Evolutionary conservation across 257 asterid genomes (phyloP), one percentile per base, ranked within the genome.

Genomic region (Lycium barbarum): DNA sequence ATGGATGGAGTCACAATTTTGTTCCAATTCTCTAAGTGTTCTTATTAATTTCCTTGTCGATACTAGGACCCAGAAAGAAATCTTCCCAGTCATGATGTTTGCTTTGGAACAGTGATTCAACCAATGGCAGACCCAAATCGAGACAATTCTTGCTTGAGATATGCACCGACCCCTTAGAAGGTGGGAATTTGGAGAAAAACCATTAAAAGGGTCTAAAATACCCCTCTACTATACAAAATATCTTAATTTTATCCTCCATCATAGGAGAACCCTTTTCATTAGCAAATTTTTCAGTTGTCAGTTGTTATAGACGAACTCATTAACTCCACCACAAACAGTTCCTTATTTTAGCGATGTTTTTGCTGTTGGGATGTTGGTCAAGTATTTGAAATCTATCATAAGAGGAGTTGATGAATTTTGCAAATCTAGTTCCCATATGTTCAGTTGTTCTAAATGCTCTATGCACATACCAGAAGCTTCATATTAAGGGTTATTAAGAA

Each of bases 401-500:
- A 76, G 40, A 47, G 15, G 45, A 76, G 26, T 53, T 7, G 65
- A 51, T 76, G 26, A 14, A 26, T 14, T 53, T 78, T 33, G 49
- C 47, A 53, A 53, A 53, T 78, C 14, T 6, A 26, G 15, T 78
- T 53, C 82, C 49, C 66, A 14, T 33, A 26, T 13, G 57, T 35
- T 66, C 47, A 66, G 73, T 66, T 33, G 35, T 66, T 35, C 10
- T 66, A 66, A 35, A 66, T 66, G 45, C 47, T 6, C 38, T 62
- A 20, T 62, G 3, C 14, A 22, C 61, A 74, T 47, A 20, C 81
- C 81, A 74, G 26, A 74, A 22, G 43, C 81, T 74, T 49, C 61
- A 71, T 71, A 73, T 47, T 73, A 38, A 45, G 80, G 40, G 40
- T 47, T 58, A 73, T 47, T n/a, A 20, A 73, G 80, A 73, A n/a